A percentile compares a stretch with the other conserved stretches of the same genome.
Evolutionary conservation across 768 basidiomycete genomes (phyloP).

Genomic region (Pleurotus tuoliensis): DNA sequence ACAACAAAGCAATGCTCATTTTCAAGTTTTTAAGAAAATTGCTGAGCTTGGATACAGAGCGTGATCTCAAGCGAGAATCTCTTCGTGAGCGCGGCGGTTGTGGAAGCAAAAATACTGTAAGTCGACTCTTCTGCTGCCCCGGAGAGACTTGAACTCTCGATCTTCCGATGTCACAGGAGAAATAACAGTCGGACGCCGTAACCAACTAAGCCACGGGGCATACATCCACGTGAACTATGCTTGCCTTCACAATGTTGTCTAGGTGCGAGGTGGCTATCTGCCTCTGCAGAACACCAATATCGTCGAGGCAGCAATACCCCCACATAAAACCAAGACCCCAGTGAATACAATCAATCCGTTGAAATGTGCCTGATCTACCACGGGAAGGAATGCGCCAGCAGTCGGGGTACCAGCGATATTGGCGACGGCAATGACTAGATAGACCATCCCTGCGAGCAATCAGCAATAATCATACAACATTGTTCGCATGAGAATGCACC

Average conservation of each 20-base stretch:
- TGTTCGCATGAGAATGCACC: conserved; percentile 14
- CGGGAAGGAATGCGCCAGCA: conserved; percentile 25
- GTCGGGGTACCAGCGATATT: conserved; percentile 28
- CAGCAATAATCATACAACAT: not conserved
- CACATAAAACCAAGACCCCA: conserved; percentile 19
- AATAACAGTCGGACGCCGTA: conserved; percentile 57
- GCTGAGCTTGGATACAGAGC: no score
- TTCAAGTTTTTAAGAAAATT: no score
- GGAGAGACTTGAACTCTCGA: conserved; percentile 12
- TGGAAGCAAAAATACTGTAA: no score
- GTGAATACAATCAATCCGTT: conserved; percentile 25
- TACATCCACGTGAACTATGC: not conserved
- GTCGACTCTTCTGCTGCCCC: not conserved
- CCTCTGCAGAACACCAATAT: not conserved
- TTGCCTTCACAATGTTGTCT: not conserved
- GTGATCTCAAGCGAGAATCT: no score
- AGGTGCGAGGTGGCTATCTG: not conserved
- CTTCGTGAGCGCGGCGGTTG: no score
- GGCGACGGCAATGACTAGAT: conserved; percentile 23
- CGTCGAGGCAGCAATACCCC: conserved; percentile 4
- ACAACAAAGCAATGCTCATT: no score
- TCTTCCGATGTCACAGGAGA: conserved; percentile 6
- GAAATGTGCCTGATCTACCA: conserved; percentile 19
- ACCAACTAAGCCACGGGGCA: conserved; percentile 61
- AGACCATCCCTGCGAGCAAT: conserved; percentile 18